These are phyloP conservation scores for Xylaria venustula DNA, from an alignment of 495 filamentous ascomycete species.

Conservation along the genomic window DNA sequence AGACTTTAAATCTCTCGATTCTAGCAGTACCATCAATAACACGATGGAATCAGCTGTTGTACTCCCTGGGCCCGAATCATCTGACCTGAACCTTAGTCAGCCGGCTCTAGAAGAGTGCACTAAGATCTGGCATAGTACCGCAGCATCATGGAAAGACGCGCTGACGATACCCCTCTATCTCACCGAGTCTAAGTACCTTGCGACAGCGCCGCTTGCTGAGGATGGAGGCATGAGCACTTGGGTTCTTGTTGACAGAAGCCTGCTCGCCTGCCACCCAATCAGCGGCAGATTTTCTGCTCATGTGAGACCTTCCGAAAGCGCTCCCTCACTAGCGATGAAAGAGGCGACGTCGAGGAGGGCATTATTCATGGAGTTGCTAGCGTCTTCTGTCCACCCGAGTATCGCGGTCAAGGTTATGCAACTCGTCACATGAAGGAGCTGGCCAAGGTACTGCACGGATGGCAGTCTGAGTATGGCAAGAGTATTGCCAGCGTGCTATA, in stretches of 20 bases:
- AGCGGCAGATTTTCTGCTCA: constrained; percentile 65
- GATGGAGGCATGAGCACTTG: constrained; percentile 76
- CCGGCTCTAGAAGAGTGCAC: constrained; percentile 64
- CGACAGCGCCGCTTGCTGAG: no score
- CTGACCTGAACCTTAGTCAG: constrained; percentile 57
- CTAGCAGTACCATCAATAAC: background rate
- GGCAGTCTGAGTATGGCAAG: no score
- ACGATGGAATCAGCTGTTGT: background rate
- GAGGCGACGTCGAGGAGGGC: no score
- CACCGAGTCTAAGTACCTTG: constrained; percentile 75
- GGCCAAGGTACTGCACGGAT: constrained; percentile 27
- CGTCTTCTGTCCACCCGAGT: constrained; percentile 71
- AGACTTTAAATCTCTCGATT: background rate
- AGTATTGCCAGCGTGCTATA: no score
- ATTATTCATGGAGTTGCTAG: no score
- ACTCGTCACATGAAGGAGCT: constrained; percentile 53
- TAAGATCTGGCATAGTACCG: constrained; percentile 62
- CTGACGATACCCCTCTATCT: constrained; percentile 59
- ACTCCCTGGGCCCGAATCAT: constrained; percentile 53
- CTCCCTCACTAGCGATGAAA: constrained; percentile 73
- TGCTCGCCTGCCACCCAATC: constrained; percentile 30
- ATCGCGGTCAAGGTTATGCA: constrained; percentile 73
- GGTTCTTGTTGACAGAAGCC: constrained; percentile 65
- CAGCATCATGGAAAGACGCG: constrained; percentile 64
- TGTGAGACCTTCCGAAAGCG: constrained; percentile 78